These are phyloP conservation scores for Dissophora globulifera DNA, from an alignment of 192 early-diverging fungal genomes.

Conservation along the genomic window DNA sequence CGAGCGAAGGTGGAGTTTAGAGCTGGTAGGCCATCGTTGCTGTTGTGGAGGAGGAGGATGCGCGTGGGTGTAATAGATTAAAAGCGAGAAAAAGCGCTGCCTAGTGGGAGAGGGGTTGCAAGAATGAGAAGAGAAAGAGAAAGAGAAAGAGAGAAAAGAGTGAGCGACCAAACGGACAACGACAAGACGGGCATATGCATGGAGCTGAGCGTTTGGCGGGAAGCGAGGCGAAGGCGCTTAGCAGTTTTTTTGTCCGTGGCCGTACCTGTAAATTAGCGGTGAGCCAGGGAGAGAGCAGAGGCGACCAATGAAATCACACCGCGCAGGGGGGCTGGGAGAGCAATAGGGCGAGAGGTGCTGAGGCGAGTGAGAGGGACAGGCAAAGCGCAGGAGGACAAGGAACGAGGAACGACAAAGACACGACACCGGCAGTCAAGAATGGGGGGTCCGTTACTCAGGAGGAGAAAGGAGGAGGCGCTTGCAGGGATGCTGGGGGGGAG, in stretches of 20 bases:
- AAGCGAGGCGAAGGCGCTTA: slow-evolving; percentile 1
- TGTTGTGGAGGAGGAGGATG: background rate
- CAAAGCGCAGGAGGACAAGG: too few relatives aligned
- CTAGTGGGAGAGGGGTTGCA: too few relatives aligned
- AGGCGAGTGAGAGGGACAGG: too few relatives aligned
- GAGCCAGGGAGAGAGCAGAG: background rate
- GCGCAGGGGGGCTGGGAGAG: slow-evolving; percentile 4
- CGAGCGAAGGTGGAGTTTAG: background rate
- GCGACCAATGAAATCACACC: slow-evolving; percentile 8
- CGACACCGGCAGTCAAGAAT: too few relatives aligned
- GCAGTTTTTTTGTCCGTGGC: background rate
- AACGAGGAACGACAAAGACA: too few relatives aligned
- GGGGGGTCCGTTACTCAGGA: too few relatives aligned
- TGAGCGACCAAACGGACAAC: background rate
- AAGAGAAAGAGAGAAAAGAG: background rate
- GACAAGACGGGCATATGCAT: slow-evolving; percentile 1
- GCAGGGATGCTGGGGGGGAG: too few relatives aligned
- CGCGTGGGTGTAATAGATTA: background rate
- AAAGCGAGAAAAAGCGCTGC: background rate
- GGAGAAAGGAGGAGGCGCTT: too few relatives aligned
- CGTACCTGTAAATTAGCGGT: background rate
- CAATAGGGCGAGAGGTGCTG: slow-evolving; percentile 2
- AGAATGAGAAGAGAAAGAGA: slow-evolving; percentile 3
- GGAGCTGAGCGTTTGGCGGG: background rate
- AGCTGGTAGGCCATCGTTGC: background rate